These are phyloP conservation scores for Lactifluus volemus DNA, from an alignment of 768 basidiomycete genomes.

Conservation along the genomic window DNA sequence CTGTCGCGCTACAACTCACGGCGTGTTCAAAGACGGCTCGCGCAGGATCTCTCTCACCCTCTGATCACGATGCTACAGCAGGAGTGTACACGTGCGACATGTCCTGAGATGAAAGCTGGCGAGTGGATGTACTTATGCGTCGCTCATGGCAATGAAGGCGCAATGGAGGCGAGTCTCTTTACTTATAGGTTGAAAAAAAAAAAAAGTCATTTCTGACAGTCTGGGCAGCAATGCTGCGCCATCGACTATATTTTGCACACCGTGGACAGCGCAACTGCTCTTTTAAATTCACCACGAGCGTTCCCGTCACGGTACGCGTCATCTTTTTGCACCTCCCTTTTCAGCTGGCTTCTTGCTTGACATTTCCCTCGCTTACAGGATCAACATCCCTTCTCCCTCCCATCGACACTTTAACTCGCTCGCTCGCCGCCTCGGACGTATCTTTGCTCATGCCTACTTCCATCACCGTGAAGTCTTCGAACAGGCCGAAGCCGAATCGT, in stretches of 20 bases:
- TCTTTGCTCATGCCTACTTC: slow-evolving; percentile 95
- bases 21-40: slow-evolving; percentile 53
- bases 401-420: slow-evolving; percentile 85
- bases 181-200: neutral
- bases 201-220: neutral
- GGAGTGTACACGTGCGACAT: slow-evolving; percentile 77
- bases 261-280: slow-evolving; percentile 84
- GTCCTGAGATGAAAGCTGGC: slow-evolving; percentile 98
- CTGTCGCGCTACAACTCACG: neutral
- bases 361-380: slow-evolving; percentile 34
- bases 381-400: slow-evolving; percentile 74
- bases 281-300: slow-evolving; percentile 82
- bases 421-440: slow-evolving; percentile 83
- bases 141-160: slow-evolving; percentile 82
- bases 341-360: neutral
- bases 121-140: slow-evolving; percentile 97
- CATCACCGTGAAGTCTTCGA: slow-evolving; percentile 90
- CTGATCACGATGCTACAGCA: slow-evolving; percentile 78
- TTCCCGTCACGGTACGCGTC: slow-evolving; percentile 76
- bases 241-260: slow-evolving; percentile 95
- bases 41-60: slow-evolving; percentile 80
- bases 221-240: slow-evolving; percentile 79
- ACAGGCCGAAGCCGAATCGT: slow-evolving; percentile 84
- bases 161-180: slow-evolving; percentile 60
- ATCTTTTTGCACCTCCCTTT: slow-evolving; percentile 7